Evolutionary conservation across 2,329 filamentous ascomycete species (phyloP).

Genomic region (Metarhizium anisopliae): DNA sequence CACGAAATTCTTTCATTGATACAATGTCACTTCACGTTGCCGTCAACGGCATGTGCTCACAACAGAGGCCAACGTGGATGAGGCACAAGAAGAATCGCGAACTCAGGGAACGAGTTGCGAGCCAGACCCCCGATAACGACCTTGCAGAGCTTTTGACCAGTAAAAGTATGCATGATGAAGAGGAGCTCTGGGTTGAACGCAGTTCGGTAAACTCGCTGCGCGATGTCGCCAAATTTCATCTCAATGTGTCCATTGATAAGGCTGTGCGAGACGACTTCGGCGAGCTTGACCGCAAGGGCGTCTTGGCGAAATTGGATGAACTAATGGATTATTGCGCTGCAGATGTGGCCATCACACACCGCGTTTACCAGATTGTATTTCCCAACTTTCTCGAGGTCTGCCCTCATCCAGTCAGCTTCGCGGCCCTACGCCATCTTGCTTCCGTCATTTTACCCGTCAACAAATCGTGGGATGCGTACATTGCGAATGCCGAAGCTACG

Average conservation of each 20-base stretch:
- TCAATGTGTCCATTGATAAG: conserved; percentile 87
- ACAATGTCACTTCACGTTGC: conserved; percentile 98
- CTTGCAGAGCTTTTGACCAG: conserved; percentile 62
- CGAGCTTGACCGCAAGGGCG: conserved; percentile 62
- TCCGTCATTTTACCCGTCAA: conserved; percentile 89
- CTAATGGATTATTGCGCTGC: conserved; percentile 90
- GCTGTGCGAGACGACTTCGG: conserved; percentile 78
- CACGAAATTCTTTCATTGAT: conserved; percentile 80
- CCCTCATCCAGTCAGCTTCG: conserved; percentile 95
- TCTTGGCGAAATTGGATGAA: conserved; percentile 65
- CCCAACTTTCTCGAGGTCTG: conserved; percentile 82
- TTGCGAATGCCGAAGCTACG: conserved; percentile 73
- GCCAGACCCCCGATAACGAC: conserved; percentile 61
- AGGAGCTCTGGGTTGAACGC: conserved; percentile 89
- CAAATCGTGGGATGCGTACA: conserved; percentile 77
- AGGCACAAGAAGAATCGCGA: conserved; percentile 89
- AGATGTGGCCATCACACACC: conserved; percentile 87
- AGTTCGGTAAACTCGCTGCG: conserved; percentile 92
- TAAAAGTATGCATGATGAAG: conserved; percentile 70
- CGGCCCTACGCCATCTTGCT: conserved; percentile 84
- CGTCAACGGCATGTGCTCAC: conserved; percentile 97
- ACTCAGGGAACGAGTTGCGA: conserved; percentile 68
- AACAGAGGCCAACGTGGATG: conserved; percentile 94
- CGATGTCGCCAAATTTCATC: conserved; percentile 94
- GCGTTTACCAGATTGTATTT: conserved; percentile 89